Percentiles rank a stretch among this genome's conserved stretches.
Conservation (phyloP, 441 rosid species). For the Erodium chrysanthum region DNA sequence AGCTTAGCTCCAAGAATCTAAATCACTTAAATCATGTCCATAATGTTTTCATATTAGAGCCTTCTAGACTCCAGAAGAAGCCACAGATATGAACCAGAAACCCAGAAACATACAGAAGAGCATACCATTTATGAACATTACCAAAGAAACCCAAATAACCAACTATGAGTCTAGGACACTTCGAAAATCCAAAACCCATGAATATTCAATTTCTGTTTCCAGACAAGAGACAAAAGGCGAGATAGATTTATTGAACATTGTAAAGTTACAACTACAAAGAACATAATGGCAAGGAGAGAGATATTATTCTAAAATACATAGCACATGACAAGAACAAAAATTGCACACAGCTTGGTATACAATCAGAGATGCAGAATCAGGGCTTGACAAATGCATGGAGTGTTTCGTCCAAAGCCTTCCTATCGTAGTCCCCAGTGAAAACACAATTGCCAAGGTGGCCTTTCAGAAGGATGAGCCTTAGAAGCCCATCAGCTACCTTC, state of each 20-base stretch:
- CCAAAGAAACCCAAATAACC: too few species aligned
- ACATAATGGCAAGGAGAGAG: background rate
- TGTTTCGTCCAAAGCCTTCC: conserved; percentile 72
- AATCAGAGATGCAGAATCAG: conserved; percentile 23
- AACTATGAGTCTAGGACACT: too few species aligned
- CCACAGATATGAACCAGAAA: background rate
- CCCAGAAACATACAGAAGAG: background rate
- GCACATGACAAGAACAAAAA: background rate
- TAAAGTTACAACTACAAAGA: background rate
- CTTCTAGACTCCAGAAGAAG: too few species aligned
- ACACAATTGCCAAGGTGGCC: conserved; percentile 87
- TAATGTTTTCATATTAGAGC: background rate
- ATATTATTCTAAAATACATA: conserved; percentile 5
- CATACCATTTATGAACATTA: too few species aligned
- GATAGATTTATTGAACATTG: conserved; percentile 2
- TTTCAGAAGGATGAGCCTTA: conserved; percentile 84
- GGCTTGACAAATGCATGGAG: conserved; percentile 67
- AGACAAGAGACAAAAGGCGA: background rate
- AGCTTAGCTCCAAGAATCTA: background rate
- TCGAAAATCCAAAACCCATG: too few species aligned
- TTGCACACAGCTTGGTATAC: background rate
- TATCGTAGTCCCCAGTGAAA: conserved; percentile 81
- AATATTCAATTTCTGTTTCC: too few species aligned
- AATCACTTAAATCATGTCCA: background rate
- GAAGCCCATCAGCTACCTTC: conserved; percentile 90